A percentile compares a stretch with the other conserved stretches of the same genome.
Evolutionary conservation across 371 early-diverging fungal genomes (phyloP).

Genomic region (Saksenaea oblongispora): DNA sequence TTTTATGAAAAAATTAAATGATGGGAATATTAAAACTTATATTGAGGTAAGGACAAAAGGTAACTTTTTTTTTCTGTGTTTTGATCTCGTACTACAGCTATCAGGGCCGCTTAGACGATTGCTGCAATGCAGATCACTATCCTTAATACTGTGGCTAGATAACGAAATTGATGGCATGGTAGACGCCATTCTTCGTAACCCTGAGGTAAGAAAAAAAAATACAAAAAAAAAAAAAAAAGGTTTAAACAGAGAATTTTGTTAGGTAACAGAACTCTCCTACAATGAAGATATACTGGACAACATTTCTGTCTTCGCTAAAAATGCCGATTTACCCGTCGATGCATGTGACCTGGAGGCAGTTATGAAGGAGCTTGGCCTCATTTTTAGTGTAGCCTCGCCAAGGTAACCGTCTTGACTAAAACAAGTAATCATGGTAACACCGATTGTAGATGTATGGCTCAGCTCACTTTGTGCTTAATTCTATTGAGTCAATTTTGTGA

Average conservation of each 20-base stretch:
- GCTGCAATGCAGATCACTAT: background rate
- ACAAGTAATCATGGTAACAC: background rate
- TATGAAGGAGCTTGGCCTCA: background rate
- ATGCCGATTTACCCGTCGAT: background rate
- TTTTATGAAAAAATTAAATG: slow-evolving; percentile 10
- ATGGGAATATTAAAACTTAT: background rate
- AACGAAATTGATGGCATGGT: background rate
- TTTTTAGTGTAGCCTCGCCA: background rate
- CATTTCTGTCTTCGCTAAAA: background rate
- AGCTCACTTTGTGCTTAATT: background rate
- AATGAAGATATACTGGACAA: slow-evolving; percentile 13
- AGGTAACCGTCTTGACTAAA: background rate
- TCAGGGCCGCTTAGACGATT: slow-evolving; percentile 7
- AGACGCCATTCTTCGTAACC: background rate
- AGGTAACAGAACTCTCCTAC: slow-evolving; percentile 1
- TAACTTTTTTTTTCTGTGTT: background rate
- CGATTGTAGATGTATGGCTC: background rate
- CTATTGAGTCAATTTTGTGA: background rate
- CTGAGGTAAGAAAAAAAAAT: background rate
- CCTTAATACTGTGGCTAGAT: background rate
- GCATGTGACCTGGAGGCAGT: background rate
- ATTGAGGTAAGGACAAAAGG: background rate
- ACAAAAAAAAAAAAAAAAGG: background rate
- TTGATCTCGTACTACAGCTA: background rate
- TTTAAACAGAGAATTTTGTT: background rate